Base-by-base conservation (phyloP, 2,329 filamentous ascomycete genomes). In the Alternaria consortialis region DNA sequence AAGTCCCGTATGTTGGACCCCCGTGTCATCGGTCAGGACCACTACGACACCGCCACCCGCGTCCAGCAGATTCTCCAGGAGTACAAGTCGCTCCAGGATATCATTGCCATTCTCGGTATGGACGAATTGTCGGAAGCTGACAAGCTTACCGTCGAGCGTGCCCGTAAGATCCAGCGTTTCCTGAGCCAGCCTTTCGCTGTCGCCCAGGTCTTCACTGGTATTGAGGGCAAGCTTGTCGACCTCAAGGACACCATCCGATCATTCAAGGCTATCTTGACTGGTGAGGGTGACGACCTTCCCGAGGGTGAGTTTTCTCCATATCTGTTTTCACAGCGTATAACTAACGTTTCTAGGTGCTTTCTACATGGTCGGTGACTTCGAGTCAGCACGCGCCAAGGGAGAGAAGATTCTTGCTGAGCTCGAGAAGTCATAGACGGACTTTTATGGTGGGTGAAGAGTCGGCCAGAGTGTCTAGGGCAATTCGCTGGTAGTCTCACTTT, bases 31-130 rank as follows among this genome's bases (percentile, higher is more conserved):
- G 95, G 95, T 83, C 87, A 98, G 80, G 95, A 99, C 67, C 95
- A 99, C 89, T 99, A 99, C 90, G 83, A 93, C 67, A 94, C 90
- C 77, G 95, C 95, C 82, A 92, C 91, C 82, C 90, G 90, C 77
- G 95, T 99, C 80, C 95, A 99, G 88, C 93, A 97, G 87, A 98
- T 97, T 85, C 91, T 99, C 82, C 95, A 99, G 87, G 95, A 98
- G 88, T 99, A 99, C 92, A 98, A 98, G 92, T 98, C 94, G 70
- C 93, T 99, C 74, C 95, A 99, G 87, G 95, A 99, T 87, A 99
- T 99, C 90, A 97, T 97, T 88, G 95, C 95, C 84, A 99, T 99
- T 93, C 86, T 98, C 82, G 94, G 94, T 91, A 98, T 99, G 95
- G 95, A 99, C 84, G 95, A 99, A 84, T 86, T 99, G 85, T 98